Conservation (phyloP, 805 yeast species). For the Ogataea thermomethanolica region DNA sequence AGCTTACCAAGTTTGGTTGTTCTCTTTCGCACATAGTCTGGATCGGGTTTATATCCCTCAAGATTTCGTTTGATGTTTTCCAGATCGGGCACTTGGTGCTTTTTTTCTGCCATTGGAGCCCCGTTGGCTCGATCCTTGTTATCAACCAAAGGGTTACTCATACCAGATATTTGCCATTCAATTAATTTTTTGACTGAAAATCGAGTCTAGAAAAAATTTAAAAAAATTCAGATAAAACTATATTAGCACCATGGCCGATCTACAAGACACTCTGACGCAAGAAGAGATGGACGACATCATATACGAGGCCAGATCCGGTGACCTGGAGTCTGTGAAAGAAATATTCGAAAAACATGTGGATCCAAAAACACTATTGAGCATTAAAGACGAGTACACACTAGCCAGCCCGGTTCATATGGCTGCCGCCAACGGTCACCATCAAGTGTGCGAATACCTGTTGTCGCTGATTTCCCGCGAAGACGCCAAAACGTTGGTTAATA, state of each 20-base stretch:
- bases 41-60: slow-evolving; percentile 21
- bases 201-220: slow-evolving; percentile 6
- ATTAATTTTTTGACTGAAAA: slow-evolving; percentile 1
- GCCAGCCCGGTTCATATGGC: slow-evolving; percentile 93
- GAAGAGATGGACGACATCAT: slow-evolving; percentile 83
- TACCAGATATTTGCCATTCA: slow-evolving; percentile 3
- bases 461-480: slow-evolving; percentile 43
- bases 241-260: slow-evolving; percentile 22
- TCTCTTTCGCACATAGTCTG: slow-evolving; percentile 26
- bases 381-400: slow-evolving; percentile 59
- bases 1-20: slow-evolving; percentile 32
- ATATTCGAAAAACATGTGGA: slow-evolving; percentile 57
- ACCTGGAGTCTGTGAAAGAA: slow-evolving; percentile 66
- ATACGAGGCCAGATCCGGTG: slow-evolving; percentile 86
- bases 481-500: slow-evolving; percentile 44
- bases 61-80: slow-evolving; percentile 24
- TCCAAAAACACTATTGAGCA: slow-evolving; percentile 39
- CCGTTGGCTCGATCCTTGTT: background rate
- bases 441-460: slow-evolving; percentile 59
- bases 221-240: slow-evolving; percentile 1
- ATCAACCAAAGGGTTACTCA: too few relatives aligned
- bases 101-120: background rate
- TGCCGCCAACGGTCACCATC: slow-evolving; percentile 87
- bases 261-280: slow-evolving; percentile 39
- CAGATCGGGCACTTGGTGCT: slow-evolving; percentile 2